Base-by-base conservation (phyloP, 805 yeast species). In the Candida quercuum region DNA sequence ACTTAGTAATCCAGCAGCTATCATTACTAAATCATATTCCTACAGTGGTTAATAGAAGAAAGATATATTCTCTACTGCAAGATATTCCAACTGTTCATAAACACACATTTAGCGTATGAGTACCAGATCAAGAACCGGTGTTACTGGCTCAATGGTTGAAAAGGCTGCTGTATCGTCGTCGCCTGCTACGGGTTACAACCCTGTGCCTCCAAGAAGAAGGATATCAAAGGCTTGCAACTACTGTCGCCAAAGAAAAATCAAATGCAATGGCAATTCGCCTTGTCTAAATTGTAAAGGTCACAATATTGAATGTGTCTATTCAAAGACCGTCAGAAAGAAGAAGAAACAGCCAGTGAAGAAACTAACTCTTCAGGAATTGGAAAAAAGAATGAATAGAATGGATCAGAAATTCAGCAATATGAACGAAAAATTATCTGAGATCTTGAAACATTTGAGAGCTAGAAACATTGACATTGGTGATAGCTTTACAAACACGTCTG, bases 221-320 rank as follows among this genome's bases (percentile, higher is more conserved):
- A 61, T 63, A 14, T 54, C 61, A 6, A 59, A 60, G 14, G 69
- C 69, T 5, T 66, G 70, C 44, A 66, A 65, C 41, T 55, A 60
- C 41, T 66, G 71, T 38, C 61, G 70, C n/a, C 63, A 58, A 32
- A 56, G 66, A 42, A 66, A 66, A 51, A 63, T 62, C 45, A 60
- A 60, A 37, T 66, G 71, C 41, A 59, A 66, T 46, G 69, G 68
- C 6, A 49, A 42, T 20, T 10, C 51, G 2, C 56, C 91, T 1
- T 85, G 93, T 58, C 72, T 81, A 20, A 89, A 84, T 54, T 88
- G 96, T 55, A 81, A 94, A 3, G 94, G 81, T 3, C 89, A 87
- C 59, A 72, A 80, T 18, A 85, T 83, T 56, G 82, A 75, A 31
- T 88, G 96, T 59, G 76, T 89, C 0, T 88, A 88, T 59, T 49